Percentiles rank a stretch among this genome's conserved stretches.
Evolutionary conservation across 768 basidiomycete species (phyloP).

Genomic region (Tephrocybe sp.): DNA sequence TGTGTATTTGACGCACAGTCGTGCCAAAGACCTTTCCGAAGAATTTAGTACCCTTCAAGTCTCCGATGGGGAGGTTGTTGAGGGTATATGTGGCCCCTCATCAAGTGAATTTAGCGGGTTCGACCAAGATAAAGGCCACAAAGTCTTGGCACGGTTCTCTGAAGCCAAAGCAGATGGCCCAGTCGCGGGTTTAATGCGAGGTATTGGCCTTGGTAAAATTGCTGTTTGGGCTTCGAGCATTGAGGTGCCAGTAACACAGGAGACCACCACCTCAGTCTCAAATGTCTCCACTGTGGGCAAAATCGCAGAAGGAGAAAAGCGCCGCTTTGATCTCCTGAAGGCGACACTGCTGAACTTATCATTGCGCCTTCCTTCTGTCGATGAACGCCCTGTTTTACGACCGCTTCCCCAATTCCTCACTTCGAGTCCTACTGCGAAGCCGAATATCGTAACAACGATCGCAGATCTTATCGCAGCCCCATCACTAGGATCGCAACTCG

Average conservation of each 20-base stretch:
- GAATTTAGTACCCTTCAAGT: slow-evolving; percentile 17
- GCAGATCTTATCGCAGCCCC: slow-evolving; percentile 34
- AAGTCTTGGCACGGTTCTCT: slow-evolving; percentile 29
- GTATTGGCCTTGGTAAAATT: slow-evolving; percentile 45
- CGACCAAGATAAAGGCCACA: slow-evolving; percentile 20
- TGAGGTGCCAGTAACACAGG: slow-evolving; percentile 49
- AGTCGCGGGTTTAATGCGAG: slow-evolving; percentile 30
- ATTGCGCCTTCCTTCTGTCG: slow-evolving; percentile 38
- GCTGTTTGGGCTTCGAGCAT: slow-evolving; percentile 56
- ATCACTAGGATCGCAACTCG: slow-evolving; percentile 24
- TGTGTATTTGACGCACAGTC: slow-evolving; percentile 23
- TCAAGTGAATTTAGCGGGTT: slow-evolving; percentile 28
- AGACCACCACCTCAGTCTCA: slow-evolving; percentile 24
- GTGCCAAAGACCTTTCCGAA: slow-evolving; percentile 7
- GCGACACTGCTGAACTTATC: slow-evolving; percentile 32
- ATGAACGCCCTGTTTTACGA: slow-evolving; percentile 26
- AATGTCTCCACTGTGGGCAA: slow-evolving; percentile 16
- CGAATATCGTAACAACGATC: slow-evolving; percentile 36
- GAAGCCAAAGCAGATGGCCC: slow-evolving; percentile 17
- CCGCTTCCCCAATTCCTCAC: slow-evolving; percentile 63
- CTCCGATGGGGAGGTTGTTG: slow-evolving; percentile 22
- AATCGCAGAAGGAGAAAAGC: slow-evolving; percentile 18
- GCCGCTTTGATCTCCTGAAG: slow-evolving; percentile 25
- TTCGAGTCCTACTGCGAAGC: slow-evolving; percentile 38
- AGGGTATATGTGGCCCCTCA: slow-evolving; percentile 25